Percentiles rank a stretch among this genome's conserved stretches.
These are phyloP conservation scores for Beauveria australis DNA, from an alignment of 2,329 filamentous ascomycete genomes.

Conservation along the genomic window DNA sequence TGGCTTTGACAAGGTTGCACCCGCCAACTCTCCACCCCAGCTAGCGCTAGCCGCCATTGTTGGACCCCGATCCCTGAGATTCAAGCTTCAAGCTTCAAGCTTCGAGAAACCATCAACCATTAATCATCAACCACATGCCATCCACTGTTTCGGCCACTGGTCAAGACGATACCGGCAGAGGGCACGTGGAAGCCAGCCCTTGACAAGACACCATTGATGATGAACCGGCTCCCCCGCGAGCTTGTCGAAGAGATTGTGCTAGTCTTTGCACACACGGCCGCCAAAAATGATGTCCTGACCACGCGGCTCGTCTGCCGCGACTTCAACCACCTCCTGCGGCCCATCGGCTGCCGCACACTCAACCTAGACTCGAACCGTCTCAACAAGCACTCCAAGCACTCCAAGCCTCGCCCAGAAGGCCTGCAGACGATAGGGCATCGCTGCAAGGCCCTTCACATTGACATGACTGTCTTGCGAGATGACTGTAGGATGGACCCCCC, in stretches of 20 bases:
- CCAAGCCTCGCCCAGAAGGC: slow-evolving; percentile 29
- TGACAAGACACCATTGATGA: slow-evolving; percentile 12
- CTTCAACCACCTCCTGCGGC: slow-evolving; percentile 40
- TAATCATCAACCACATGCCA: not conserved
- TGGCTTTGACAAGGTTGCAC: not conserved
- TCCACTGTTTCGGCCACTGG: not conserved
- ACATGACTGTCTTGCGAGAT: slow-evolving; percentile 45
- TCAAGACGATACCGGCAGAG: not conserved
- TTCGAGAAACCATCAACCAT: too few species aligned
- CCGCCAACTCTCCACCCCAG: not conserved
- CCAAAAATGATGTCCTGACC: slow-evolving; percentile 36
- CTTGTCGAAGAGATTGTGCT: slow-evolving; percentile 38
- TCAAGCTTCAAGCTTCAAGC: not conserved
- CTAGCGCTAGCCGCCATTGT: not conserved
- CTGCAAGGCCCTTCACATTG: slow-evolving; percentile 42
- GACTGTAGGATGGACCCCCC: slow-evolving; percentile 30
- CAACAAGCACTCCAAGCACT: slow-evolving; percentile 25
- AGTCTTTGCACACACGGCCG: slow-evolving; percentile 30
- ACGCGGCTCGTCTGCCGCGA: slow-evolving; percentile 41
- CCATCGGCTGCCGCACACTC: slow-evolving; percentile 37
- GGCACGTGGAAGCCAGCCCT: not conserved
- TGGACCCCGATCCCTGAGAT: not conserved
- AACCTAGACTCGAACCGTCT: slow-evolving; percentile 43
- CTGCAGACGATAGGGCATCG: slow-evolving; percentile 38
- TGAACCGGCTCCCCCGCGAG: slow-evolving; percentile 41